Conservation (phyloP, 495 filamentous ascomycete genomes). For the Penicillium samsonianum region DNA sequence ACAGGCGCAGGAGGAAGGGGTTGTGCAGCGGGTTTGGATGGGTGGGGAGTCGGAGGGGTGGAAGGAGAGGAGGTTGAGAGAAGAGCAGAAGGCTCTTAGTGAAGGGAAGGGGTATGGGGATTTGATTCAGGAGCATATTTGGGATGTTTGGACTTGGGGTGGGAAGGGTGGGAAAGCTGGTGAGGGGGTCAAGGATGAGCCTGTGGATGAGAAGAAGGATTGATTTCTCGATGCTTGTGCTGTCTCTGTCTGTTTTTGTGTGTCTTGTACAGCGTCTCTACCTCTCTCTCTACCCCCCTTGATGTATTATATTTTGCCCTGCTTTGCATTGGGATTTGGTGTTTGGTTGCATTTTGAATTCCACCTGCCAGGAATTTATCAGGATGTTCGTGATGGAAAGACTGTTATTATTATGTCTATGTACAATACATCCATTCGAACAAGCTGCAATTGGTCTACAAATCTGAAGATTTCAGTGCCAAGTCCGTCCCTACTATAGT, state of each 20-base stretch:
- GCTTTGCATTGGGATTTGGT: conserved; percentile 25
- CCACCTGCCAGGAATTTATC: neutral
- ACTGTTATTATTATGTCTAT: neutral
- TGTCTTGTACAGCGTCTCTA: conserved; percentile 3
- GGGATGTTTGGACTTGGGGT: conserved; percentile 74
- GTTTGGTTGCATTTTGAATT: conserved; percentile 17
- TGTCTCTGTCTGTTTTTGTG: neutral
- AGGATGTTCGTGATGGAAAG: neutral
- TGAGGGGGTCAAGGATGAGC: conserved; percentile 27
- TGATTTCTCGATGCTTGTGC: conserved; percentile 1
- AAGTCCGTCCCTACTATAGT: too few relatives aligned
- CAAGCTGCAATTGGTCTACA: neutral
- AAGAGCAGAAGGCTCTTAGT: conserved; percentile 71
- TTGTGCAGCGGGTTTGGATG: conserved; percentile 63
- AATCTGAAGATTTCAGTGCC: too few relatives aligned
- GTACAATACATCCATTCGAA: neutral
- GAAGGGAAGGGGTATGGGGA: conserved; percentile 79
- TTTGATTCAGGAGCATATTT: conserved; percentile 81
- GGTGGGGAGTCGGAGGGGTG: conserved; percentile 64
- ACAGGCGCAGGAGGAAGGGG: conserved; percentile 38
- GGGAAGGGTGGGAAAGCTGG: conserved; percentile 32
- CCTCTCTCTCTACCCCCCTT: conserved; percentile 8
- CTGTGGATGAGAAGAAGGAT: conserved; percentile 13
- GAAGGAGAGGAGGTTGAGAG: conserved; percentile 68
- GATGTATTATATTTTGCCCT: conserved; percentile 10